Evolutionary conservation across 257 asterid genomes (phyloP), one percentile per base, ranked within the genome.

Genomic region (Agastache rugosa): DNA sequence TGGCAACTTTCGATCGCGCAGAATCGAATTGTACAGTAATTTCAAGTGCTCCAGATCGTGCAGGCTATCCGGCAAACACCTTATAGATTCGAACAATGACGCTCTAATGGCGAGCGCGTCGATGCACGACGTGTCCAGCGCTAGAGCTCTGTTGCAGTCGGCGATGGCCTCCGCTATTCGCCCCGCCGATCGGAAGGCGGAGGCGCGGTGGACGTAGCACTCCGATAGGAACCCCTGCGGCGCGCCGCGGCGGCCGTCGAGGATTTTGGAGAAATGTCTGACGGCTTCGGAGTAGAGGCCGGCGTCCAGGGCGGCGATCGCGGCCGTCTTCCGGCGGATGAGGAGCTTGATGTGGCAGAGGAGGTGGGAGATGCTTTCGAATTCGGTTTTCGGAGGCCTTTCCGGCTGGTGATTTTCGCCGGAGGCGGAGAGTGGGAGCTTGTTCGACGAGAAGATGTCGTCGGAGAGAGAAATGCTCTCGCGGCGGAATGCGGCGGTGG

Each of bases 11-110:
- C 96, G 58, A 17, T 95, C 94, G 0, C 97, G 85, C 20, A 92
- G 60, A 63, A 90, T 88, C 3, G 98, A 87, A 75, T 90, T 95
- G 78, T 90, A 95, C 71, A 95, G 67, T 14, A 95, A 89, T 74
- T 92, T 95, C 51, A 95, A 74, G 71, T 95, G 99, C 79, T 95
- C 99, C 3, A 95, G 88, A 79, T 95, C 99, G 66, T 95, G 98
- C 20, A 95, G 96, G n/a, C 96, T 87, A 53, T 95, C 98, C 0
- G 97, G 96, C n/a, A 92, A 72, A 50, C 99, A 89, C 62, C 92
- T 71, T 1, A 92, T 85, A 55, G 88, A 78, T 77, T 95, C 97
- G 25, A 89, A 92, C 23, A 95, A 63, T 8, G 90, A 71, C 0
- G 99, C 98, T 69, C 98, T 77, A 12, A 87, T 82, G 25, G 87